Conservation (phyloP, 192 early-diverging fungal genomes). For the Rhizoclosmatium globosum region DNA sequence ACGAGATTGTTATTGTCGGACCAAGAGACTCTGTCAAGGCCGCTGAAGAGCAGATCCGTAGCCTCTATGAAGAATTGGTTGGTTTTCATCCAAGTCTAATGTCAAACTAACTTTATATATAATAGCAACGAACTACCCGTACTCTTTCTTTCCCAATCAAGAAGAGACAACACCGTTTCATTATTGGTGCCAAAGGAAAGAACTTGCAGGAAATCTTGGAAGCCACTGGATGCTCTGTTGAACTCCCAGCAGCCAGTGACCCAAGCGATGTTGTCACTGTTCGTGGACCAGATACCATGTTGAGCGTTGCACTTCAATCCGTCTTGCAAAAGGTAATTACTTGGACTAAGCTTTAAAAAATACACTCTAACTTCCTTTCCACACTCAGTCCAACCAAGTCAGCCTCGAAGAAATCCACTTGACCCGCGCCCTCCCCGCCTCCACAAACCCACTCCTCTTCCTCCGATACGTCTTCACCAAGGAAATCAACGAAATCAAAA, state of each 20-base stretch:
- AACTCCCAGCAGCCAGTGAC: constrained; percentile 76
- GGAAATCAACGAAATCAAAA: constrained; percentile 72
- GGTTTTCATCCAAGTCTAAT: constrained; percentile 7
- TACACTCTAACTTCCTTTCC: constrained; percentile 13
- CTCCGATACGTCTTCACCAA: constrained; percentile 75
- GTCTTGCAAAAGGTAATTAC: constrained; percentile 76
- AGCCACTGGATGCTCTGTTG: constrained; percentile 88
- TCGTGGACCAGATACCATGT: constrained; percentile 76
- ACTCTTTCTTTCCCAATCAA: constrained; percentile 76
- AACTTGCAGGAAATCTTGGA: constrained; percentile 84
- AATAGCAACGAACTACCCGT: constrained; percentile 64
- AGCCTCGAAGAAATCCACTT: constrained; percentile 79
- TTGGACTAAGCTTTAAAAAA: not conserved
- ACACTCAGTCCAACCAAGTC: constrained; percentile 71
- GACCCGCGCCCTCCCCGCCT: constrained; percentile 56
- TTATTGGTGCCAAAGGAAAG: constrained; percentile 83
- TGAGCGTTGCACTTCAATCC: constrained; percentile 76
- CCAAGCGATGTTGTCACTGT: constrained; percentile 79
- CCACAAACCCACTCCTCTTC: constrained; percentile 62
- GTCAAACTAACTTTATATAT: not conserved
- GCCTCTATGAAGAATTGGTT: constrained; percentile 66
- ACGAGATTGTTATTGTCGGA: constrained; percentile 80
- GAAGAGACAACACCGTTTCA: constrained; percentile 93
- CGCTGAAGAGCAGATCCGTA: constrained; percentile 70
- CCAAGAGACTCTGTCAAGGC: constrained; percentile 75